Conservation (phyloP, 2,329 filamentous ascomycete genomes). For the Fusarium nematophilum region DNA sequence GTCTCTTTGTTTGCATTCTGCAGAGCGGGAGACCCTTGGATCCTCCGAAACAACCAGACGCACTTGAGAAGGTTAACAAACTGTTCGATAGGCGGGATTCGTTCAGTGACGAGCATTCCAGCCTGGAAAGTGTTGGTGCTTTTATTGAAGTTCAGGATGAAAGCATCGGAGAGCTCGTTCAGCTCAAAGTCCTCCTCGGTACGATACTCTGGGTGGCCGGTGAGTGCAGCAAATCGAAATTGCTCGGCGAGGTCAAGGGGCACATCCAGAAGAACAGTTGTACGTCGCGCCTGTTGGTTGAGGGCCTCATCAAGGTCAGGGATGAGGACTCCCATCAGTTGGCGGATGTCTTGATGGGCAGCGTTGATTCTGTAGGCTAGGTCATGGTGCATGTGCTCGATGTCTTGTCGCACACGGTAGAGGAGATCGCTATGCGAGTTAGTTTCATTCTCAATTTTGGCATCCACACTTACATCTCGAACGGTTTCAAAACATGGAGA, state of each 20-base stretch:
- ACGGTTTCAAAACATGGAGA: slow-evolving; percentile 48
- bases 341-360: slow-evolving; percentile 37
- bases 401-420: slow-evolving; percentile 43
- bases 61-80: slow-evolving; percentile 50
- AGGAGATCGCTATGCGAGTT: slow-evolving; percentile 46
- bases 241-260: slow-evolving; percentile 40
- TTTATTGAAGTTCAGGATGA: slow-evolving; percentile 45
- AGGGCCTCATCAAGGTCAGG: slow-evolving; percentile 43
- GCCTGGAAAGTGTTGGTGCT: slow-evolving; percentile 41
- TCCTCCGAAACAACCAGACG: slow-evolving; percentile 45
- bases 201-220: slow-evolving; percentile 33
- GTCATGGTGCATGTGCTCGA: slow-evolving; percentile 42
- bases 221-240: slow-evolving; percentile 39
- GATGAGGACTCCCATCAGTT: slow-evolving; percentile 41
- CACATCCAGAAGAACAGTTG: slow-evolving; percentile 24
- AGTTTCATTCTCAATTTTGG: neutral
- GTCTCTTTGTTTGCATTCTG: slow-evolving; percentile 21
- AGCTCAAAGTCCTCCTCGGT: slow-evolving; percentile 39
- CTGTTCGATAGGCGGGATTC: slow-evolving; percentile 38
- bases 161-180: slow-evolving; percentile 47
- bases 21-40: slow-evolving; percentile 30
- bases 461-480: slow-evolving; percentile 48
- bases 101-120: slow-evolving; percentile 44
- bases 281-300: slow-evolving; percentile 31
- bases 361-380: slow-evolving; percentile 38